phyloP scores from a whole-genome alignment of 2,329 filamentous ascomycete species.

The Diaporthe sp. region DNA sequence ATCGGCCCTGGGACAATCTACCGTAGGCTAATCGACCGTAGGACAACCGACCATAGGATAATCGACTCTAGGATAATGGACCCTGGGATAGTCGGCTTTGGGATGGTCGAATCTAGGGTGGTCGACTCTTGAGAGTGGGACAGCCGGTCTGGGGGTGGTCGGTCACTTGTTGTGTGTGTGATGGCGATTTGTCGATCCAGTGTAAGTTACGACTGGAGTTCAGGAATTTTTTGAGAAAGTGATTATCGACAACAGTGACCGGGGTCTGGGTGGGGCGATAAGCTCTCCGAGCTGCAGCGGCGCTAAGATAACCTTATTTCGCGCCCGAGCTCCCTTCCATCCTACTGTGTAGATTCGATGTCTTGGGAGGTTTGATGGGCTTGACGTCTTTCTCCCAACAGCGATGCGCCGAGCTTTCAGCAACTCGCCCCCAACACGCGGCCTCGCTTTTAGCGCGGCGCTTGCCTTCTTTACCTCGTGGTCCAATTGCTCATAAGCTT shows the following conservation, averaged over 20 bases:
- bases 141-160: not conserved
- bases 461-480: not conserved
- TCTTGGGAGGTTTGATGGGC: not conserved
- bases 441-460: not conserved
- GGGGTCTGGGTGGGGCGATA: conserved; percentile 34
- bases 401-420: conserved; percentile 17
- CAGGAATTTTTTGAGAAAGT: conserved; percentile 33
- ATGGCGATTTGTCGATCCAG: not conserved
- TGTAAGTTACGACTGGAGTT: not conserved
- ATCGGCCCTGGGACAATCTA: not conserved
- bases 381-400: not conserved
- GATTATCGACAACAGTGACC: not conserved
- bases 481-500: not conserved
- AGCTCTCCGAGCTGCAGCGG: not conserved
- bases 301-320: conserved; percentile 42
- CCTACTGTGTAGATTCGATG: not conserved
- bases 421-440: not conserved
- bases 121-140: not conserved
- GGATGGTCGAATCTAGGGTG: not conserved
- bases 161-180: not conserved
- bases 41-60: not conserved
- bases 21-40: not conserved
- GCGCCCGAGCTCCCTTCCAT: not conserved
- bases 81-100: not conserved
- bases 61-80: not conserved